These are phyloP conservation scores for Septoria linicola DNA, from an alignment of 2,329 filamentous ascomycete species.

Conservation along the genomic window DNA sequence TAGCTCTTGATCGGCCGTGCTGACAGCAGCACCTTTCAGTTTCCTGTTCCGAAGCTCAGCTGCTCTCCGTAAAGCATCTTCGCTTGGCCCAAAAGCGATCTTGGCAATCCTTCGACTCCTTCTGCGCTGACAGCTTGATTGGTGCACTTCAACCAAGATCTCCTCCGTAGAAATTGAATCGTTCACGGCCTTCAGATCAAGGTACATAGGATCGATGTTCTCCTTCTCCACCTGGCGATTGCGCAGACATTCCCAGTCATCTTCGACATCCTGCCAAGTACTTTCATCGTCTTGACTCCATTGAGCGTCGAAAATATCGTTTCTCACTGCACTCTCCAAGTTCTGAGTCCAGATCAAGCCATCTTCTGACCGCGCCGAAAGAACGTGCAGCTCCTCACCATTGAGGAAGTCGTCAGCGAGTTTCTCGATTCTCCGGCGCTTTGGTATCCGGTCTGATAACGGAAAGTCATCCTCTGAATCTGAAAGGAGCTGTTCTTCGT, in stretches of 20 bases:
- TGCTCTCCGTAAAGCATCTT: slow-evolving; percentile 23
- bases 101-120: slow-evolving; percentile 16
- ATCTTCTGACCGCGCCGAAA: slow-evolving; percentile 51
- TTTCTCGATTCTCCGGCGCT: slow-evolving; percentile 57
- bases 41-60: slow-evolving; percentile 20
- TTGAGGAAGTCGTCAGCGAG: slow-evolving; percentile 59
- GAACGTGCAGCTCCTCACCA: slow-evolving; percentile 56
- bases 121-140: slow-evolving; percentile 23
- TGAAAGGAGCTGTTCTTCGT: slow-evolving; percentile 49
- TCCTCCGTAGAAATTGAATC: background rate
- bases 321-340: slow-evolving; percentile 40
- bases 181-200: background rate
- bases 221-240: background rate
- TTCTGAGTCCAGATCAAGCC: slow-evolving; percentile 16
- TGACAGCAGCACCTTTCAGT: background rate
- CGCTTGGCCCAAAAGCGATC: slow-evolving; percentile 22
- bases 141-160: slow-evolving; percentile 16
- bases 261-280: slow-evolving; percentile 17
- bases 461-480: slow-evolving; percentile 60
- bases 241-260: slow-evolving; percentile 21
- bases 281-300: slow-evolving; percentile 5
- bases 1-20: slow-evolving; percentile 7
- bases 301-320: background rate
- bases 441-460: slow-evolving; percentile 51
- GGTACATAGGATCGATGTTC: background rate